These are phyloP conservation scores for Thermothelomyces thermophilus DNA, from an alignment of 2,329 filamentous ascomycete species.

Conservation along the genomic window DNA sequence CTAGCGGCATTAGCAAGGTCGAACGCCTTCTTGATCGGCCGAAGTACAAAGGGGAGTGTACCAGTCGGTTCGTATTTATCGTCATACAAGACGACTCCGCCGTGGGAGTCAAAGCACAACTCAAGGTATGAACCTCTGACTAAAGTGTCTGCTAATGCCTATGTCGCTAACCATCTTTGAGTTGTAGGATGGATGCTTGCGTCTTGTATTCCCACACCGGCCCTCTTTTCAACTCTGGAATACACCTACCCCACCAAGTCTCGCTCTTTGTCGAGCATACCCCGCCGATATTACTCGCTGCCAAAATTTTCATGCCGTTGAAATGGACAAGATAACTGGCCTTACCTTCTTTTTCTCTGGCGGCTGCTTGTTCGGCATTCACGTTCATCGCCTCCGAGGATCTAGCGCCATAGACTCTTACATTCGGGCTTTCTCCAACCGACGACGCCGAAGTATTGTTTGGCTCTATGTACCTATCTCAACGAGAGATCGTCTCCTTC, in stretches of 20 bases:
- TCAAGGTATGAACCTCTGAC: not conserved
- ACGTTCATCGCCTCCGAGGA: not conserved
- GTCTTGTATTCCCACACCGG: not conserved
- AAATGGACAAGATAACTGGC: slow-evolving; percentile 1
- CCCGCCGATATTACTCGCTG: not conserved
- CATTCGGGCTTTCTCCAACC: not conserved
- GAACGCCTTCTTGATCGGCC: not conserved
- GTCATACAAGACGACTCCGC: not conserved
- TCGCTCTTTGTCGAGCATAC: not conserved
- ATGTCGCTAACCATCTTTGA: not conserved
- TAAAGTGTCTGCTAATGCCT: not conserved
- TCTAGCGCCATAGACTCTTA: slow-evolving; percentile 2
- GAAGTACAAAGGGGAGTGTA: slow-evolving; percentile 2
- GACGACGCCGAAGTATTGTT: not conserved
- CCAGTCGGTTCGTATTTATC: slow-evolving; percentile 1
- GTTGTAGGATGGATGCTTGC: not conserved
- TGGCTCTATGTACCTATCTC: slow-evolving; percentile 2
- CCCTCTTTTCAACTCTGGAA: slow-evolving; percentile 6
- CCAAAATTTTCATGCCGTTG: not conserved
- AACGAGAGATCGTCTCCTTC: not conserved
- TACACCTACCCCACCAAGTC: slow-evolving; percentile 7
- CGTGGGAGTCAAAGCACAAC: not conserved
- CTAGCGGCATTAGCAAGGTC: not conserved
- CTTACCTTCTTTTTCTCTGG: slow-evolving; percentile 10
- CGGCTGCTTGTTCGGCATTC: slow-evolving; percentile 8